These are phyloP conservation scores for Eucalyptus guilfoylei DNA, from an alignment of 345 rosid species.

Conservation along the genomic window DNA sequence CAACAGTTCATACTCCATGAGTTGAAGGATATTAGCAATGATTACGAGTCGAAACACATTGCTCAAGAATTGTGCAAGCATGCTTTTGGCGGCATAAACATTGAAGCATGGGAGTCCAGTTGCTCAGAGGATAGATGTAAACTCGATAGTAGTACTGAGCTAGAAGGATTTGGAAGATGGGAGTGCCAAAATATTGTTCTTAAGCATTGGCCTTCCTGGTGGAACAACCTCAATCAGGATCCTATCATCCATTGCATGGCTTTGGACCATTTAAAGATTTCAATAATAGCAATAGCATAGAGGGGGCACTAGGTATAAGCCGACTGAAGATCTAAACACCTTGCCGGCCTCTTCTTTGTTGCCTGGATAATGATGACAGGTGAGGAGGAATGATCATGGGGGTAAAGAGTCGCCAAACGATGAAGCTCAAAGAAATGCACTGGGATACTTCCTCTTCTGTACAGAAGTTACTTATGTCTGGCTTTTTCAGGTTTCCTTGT, in stretches of 20 bases:
- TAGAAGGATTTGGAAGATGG: not conserved
- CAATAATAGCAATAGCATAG: not conserved
- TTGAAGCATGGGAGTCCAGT: not conserved
- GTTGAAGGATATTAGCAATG: not conserved
- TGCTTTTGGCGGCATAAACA: not conserved
- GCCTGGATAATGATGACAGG: not conserved
- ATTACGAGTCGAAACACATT: not conserved
- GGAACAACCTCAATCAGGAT: not conserved
- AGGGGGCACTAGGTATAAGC: not conserved
- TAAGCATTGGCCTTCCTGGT: not conserved
- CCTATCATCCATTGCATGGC: not conserved
- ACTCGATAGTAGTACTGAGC: not conserved
- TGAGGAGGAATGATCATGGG: not conserved
- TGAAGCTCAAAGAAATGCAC: not conserved
- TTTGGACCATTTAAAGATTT: not conserved
- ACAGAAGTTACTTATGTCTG: not conserved
- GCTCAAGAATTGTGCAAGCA: not conserved
- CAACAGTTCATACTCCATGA: not conserved
- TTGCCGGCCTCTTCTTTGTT: not conserved
- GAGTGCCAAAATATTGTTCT: not conserved
- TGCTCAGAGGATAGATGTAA: not conserved
- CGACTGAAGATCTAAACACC: not conserved
- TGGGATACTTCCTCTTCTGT: not conserved
- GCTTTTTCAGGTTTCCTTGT: not conserved
- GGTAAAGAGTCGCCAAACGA: not conserved